phyloP scores from a whole-genome alignment of 2,329 filamentous ascomycete genomes.

The Nigrospora oryzae region DNA sequence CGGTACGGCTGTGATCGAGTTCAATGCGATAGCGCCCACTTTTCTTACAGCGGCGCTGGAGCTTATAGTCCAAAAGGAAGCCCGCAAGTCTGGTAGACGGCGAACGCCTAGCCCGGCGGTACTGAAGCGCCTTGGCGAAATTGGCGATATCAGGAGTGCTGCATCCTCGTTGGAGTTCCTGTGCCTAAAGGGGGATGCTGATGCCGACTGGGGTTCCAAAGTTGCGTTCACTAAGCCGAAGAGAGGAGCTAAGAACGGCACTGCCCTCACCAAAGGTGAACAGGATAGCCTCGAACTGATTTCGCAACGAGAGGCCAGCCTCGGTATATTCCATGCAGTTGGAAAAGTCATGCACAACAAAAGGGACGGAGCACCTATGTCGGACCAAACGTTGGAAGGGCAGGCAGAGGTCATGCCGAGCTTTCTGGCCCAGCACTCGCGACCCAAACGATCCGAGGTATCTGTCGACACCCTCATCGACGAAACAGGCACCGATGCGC shows the following conservation, averaged over 20 bases:
- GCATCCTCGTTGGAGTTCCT: constrained; percentile 88
- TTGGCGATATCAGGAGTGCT: constrained; percentile 89
- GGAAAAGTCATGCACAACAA: constrained; percentile 98
- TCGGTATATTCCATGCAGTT: constrained; percentile 93
- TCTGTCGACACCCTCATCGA: constrained; percentile 72
- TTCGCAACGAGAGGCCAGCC: constrained; percentile 76
- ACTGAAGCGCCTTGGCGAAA: constrained; percentile 71
- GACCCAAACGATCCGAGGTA: constrained; percentile 57
- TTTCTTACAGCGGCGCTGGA: constrained; percentile 79
- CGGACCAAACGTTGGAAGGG: constrained; percentile 21
- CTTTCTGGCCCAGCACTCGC: constrained; percentile 47
- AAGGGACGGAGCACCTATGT: constrained; percentile 48
- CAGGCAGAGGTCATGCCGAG: constrained; percentile 47
- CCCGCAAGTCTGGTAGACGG: constrained; percentile 64
- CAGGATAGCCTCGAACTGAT: constrained; percentile 71
- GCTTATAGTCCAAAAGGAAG: constrained; percentile 75
- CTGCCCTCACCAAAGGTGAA: constrained; percentile 66
- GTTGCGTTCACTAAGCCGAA: constrained; percentile 63
- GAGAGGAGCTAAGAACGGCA: constrained; percentile 45
- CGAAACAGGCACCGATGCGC: constrained; percentile 85
- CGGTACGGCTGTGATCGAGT: constrained; percentile 73
- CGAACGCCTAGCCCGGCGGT: constrained; percentile 72
- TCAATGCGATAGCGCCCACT: constrained; percentile 85
- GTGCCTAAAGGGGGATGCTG: constrained; percentile 72
- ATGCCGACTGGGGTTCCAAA: constrained; percentile 66